Percentiles rank a stretch among this genome's conserved stretches.
phyloP scores from a whole-genome alignment of 2,329 filamentous ascomycete species.

The Pseudocercospora fuligena region DNA sequence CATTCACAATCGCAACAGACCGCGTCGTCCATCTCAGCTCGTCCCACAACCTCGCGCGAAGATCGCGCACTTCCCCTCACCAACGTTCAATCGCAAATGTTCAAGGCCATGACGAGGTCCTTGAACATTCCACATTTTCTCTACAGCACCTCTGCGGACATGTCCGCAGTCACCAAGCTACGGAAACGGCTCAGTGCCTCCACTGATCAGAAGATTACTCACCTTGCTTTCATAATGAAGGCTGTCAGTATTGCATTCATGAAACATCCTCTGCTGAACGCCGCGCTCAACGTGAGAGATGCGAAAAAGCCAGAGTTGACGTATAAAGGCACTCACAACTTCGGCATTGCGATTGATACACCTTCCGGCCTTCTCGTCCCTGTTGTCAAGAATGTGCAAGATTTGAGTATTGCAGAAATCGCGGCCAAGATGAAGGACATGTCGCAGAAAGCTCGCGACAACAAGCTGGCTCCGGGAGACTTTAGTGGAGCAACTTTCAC shows the following conservation, averaged over 20 bases:
- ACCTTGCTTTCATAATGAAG: conserved; percentile 94
- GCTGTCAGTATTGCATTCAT: conserved; percentile 84
- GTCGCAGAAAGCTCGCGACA: conserved; percentile 72
- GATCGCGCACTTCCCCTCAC: conserved; percentile 75
- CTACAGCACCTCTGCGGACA: conserved; percentile 87
- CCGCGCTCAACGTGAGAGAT: conserved; percentile 71
- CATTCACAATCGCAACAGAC: conserved; percentile 31
- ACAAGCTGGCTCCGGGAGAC: conserved; percentile 75
- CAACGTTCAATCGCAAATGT: conserved; percentile 88
- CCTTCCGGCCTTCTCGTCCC: conserved; percentile 87
- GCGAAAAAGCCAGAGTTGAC: conserved; percentile 73
- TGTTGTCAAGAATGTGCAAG: conserved; percentile 82
- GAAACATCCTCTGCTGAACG: conserved; percentile 84
- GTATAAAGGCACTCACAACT: conserved; percentile 85
- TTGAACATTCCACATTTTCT: conserved; percentile 93
- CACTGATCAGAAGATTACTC: conserved; percentile 71
- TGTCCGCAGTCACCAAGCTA: conserved; percentile 73
- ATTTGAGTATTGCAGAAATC: conserved; percentile 76
- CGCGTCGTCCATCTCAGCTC: conserved; percentile 38
- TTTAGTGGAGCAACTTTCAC: conserved; percentile 89
- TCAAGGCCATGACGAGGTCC: conserved; percentile 94
- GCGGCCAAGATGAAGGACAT: conserved; percentile 76
- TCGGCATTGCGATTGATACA: conserved; percentile 94
- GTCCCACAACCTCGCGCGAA: conserved; percentile 45
- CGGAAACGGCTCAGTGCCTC: conserved; percentile 75